Evolutionary conservation across 768 basidiomycete species (phyloP), one percentile per base, ranked within the genome.

Genomic region (Panus rudis): DNA sequence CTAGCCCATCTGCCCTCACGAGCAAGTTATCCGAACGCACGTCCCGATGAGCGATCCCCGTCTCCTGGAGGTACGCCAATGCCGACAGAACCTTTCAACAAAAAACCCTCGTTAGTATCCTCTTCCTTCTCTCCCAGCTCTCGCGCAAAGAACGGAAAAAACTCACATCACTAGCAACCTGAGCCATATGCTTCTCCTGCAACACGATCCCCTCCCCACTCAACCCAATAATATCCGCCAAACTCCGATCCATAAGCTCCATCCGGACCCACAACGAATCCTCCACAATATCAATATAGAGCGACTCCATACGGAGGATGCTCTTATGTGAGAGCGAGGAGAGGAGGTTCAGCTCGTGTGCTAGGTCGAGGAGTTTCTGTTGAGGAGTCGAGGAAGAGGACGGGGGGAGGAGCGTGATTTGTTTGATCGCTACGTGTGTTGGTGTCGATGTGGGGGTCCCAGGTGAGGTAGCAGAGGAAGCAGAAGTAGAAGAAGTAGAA

Each of bases 231-330:
- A 92, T 73, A 58, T 92, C 89, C 52, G 89, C 89, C 51, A 92
- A 65, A 57, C 86, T 89, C 49, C 87, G 72, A 53, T 89, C 86
- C 88, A 92, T 89, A 24, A 91, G 74, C 59, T 90, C 87, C 89
- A 92, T 92, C 49, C 81, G 68, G 38, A 92, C 81, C 89, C 89
- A 92, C 27, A 92, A 61, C 45, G 79, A 51, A 41, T 68, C 67
- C 33, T 62, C 65, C 26, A 68, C 66, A 3, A 81, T 57, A 52
- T 82, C 77, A 22, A 86, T 79, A 59, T 86, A 87, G 19, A 87
- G 61, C 33, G 71, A 76, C 54, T 87, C 84, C 66, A 85, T 73
- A 3, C 70, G 61, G 16, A 91, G 64, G 6, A 90, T 54, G 60
- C 87, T 75, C 46, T 73, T 70, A 50, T 87, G 78, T 43, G 69